A percentile compares a stretch with the other conserved stretches of the same genome.
Evolutionary conservation across 2,329 filamentous ascomycete species (phyloP).

Genomic region (Colletotrichum navitas): DNA sequence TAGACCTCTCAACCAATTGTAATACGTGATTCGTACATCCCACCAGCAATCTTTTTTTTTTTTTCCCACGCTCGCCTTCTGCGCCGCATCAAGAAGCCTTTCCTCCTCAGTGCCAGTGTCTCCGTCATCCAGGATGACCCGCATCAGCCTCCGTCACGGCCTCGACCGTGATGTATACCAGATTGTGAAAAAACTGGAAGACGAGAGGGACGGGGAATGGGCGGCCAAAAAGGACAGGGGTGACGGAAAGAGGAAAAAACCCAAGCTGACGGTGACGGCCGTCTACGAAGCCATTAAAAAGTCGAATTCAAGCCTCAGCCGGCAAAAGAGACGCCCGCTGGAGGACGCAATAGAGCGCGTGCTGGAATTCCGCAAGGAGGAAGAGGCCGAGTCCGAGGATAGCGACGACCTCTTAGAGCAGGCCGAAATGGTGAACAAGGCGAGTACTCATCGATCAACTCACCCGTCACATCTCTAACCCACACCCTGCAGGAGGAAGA

Average conservation of each 20-base stretch:
- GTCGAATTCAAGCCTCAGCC: slow-evolving; percentile 88
- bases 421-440: slow-evolving; percentile 44
- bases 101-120: background rate
- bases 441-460: slow-evolving; percentile 5
- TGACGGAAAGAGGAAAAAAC: slow-evolving; percentile 57
- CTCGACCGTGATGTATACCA: slow-evolving; percentile 83
- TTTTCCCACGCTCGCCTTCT: background rate
- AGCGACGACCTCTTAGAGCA: slow-evolving; percentile 61
- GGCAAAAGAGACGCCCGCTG: slow-evolving; percentile 83
- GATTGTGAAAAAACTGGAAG: slow-evolving; percentile 81
- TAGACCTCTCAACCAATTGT: background rate
- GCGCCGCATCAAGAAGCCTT: slow-evolving; percentile 7
- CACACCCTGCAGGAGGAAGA: slow-evolving; percentile 47
- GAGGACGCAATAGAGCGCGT: slow-evolving; percentile 90
- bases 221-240: slow-evolving; percentile 51
- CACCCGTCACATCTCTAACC: background rate
- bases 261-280: slow-evolving; percentile 65
- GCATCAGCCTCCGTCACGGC: slow-evolving; percentile 62
- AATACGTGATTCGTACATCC: background rate
- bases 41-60: slow-evolving; percentile 13
- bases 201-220: slow-evolving; percentile 67
- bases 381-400: slow-evolving; percentile 67
- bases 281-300: slow-evolving; percentile 81
- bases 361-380: slow-evolving; percentile 78
- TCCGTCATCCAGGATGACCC: slow-evolving; percentile 20